These are phyloP conservation scores for Trapa incisa DNA, from an alignment of 345 rosid genomes.

Conservation along the genomic window DNA sequence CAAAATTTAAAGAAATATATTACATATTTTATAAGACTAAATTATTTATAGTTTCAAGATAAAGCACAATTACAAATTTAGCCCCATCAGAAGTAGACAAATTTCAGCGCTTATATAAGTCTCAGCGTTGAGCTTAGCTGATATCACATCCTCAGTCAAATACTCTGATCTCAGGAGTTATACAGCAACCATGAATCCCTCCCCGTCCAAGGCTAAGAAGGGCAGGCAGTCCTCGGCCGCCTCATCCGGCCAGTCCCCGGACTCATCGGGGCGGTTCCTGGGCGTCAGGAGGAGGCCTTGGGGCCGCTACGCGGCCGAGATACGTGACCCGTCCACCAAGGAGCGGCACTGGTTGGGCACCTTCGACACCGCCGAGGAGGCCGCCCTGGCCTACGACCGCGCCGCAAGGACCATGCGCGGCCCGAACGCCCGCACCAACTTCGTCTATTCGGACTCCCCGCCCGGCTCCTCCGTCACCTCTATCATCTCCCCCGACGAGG, in stretches of 20 bases:
- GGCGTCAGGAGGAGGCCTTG: constrained; percentile 81
- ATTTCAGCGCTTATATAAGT: constrained; percentile 6
- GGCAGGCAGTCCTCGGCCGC: constrained; percentile 28
- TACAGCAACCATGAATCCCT: constrained; percentile 1
- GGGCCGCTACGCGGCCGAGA: constrained; percentile 84
- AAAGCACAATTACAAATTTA: too few relatives aligned
- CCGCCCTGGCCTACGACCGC: constrained; percentile 73
- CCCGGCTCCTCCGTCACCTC: constrained; percentile 64
- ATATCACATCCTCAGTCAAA: constrained; percentile 2
- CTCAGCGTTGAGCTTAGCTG: not conserved
- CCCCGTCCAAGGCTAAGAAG: constrained; percentile 46
- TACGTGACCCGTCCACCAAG: constrained; percentile 70
- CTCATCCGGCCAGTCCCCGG: constrained; percentile 2
- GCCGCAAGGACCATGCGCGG: constrained; percentile 81
- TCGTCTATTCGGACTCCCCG: constrained; percentile 72
- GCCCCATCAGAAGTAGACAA: constrained; percentile 4
- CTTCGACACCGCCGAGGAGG: constrained; percentile 75
- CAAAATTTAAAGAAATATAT: too few relatives aligned
- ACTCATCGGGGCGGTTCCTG: constrained; percentile 37
- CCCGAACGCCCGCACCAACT: constrained; percentile 62
- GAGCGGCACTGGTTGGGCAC: constrained; percentile 87
- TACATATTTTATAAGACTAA: too few relatives aligned
- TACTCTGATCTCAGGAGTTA: not conserved
- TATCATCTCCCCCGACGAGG: constrained; percentile 44
- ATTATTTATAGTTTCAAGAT: too few relatives aligned